Evolutionary conservation across 306 rosid genomes (phyloP), one percentile per base, ranked within the genome.

Genomic region (Myrica gale): DNA sequence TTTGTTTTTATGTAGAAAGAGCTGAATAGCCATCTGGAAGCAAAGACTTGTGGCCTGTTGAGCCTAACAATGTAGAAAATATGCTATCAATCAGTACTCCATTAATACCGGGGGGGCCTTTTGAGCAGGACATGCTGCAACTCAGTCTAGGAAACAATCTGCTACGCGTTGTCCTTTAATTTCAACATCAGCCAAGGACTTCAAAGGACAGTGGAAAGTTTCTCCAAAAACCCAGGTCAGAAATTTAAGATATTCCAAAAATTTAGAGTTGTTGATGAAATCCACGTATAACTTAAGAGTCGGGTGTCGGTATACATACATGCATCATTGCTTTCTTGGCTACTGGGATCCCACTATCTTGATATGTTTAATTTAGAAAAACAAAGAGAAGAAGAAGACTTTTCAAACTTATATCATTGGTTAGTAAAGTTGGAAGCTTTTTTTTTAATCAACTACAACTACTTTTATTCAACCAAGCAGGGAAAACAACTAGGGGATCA

Each of bases 361-460:
- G 8, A 10, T 23, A 11, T 37, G 32, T 62, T 7, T 47, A 20
- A 16, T 58, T 2, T 4, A 5, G 56, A 23, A 20, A 61, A 10
- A 48, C 4, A 74, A 46, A 47, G 41, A 61, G 17, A 32, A 19
- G 52, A 13, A 26, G 6, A 43, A 8, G 26, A 47, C 19, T 1
- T 43, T 61, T 10, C 13, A 7, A 16, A 55, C 2, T 26, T 44
- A 0, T 1, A 43, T 67, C 3, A 68, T 55, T n/a, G 73, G 7
- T 76, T 44, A 44, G 5, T 68, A 19, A 9, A 45, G 48, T 62
- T 43, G 81, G 70, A 76, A 81, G 44, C 1, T 23, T 23, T 23
- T 23, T 23, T 23, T 23, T 0, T 23, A 23, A 23, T 23, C 0
- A 23, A 23, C 26, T 23, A 23, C 26, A 0, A 23, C 26, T 23